Base-by-base conservation (phyloP, 495 filamentous ascomycete species). In the Beverwykella pulmonaria region DNA sequence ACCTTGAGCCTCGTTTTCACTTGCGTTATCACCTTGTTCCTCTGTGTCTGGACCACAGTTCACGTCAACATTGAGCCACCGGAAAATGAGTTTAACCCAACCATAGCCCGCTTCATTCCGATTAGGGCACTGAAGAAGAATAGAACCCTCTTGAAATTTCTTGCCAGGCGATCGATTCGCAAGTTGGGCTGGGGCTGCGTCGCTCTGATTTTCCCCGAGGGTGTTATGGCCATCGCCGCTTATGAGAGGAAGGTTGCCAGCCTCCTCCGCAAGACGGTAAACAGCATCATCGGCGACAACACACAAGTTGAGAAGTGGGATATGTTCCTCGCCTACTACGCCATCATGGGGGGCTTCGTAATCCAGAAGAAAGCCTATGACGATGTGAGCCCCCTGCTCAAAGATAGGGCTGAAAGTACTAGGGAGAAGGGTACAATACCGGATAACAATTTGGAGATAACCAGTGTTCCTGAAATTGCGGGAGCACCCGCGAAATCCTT, bases 261-360 rank as follows among this genome's bases (percentile, higher is more conserved):
- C 19, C 9, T 46, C 1, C 56, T 59, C 36, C 30, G 1, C 17
- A 19, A 44, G 14, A 2, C 12, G 12, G 26, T 47, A 3, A 29
- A 27, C 32, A 19, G 17, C 2, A 30, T 26, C 9, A 30, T 54
- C 52, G 6, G 5, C 52, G 19, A 54, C 9, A 25, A 19, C 23
- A n/a, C 17, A 14, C n/a, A n/a, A n/a, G n/a, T n/a, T n/a, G 8
- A 59, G 17, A 17, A 47, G 36, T 59, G 56, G 56, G 56, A 59
- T 46, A 59, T 46, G 32, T 2, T 47, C 2, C 30, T 59, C 2
- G 34, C 34, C 36, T 59, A 59, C 41, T 59, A 59, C 56, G 56
- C 34, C 56, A 59, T 59, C 34, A 59, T 59, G 34, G 56, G 56
- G 9, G 56, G 56, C 56, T 59, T 59, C 56, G 56, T 46, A 4